Base-by-base conservation (phyloP, 345 rosid species). In the Trapa bicornis region DNA sequence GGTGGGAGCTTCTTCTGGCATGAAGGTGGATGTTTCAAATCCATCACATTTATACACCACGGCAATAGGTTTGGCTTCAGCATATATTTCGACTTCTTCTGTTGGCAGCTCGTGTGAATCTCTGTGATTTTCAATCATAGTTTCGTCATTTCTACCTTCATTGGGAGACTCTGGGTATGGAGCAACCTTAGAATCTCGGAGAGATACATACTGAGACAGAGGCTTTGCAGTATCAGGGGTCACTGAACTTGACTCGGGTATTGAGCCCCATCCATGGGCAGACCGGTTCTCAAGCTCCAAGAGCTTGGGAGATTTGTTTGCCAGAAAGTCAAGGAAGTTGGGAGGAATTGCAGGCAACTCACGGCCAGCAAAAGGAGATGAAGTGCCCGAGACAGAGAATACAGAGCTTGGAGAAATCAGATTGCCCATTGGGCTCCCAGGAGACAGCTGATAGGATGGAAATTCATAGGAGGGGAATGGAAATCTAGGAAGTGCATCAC, bases 401-500 rank as follows among this genome's bases (percentile, higher is more conserved):
- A 84, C 94, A 0, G 99, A 91, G 77, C 97, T 80, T 5, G 99
- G 99, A 6, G 99, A 94, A 53, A 90, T 86, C 70, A 88, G 83
- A 65, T 86, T 87, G 74, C 95, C 95, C 64, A 87, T 82, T 16
- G 99, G 96, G 78, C 97, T 90, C 74, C 97, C 99, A 65, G 97
- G 97, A 74, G 91, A 80, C 67, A 93, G 81, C 61, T 88, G 97
- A 67, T 94, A 87, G 37, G 86, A 79, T 74, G 79, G 95, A 72
- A 88, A 87, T 71, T 90, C 99, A 77, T 86, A 81, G 70, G 76
- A 79, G 47, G 84, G 74, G 37, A 81, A 41, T 13, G 84, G 84
- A 73, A 81, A 83, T 72, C 82, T 78, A 72, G 53, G 81, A 63
- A 73, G 78, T 60, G 66, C 65, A 72, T 79, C 85, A 22, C 72